These are phyloP conservation scores for Citrus medica DNA, from an alignment of 345 rosid genomes.

Conservation along the genomic window DNA sequence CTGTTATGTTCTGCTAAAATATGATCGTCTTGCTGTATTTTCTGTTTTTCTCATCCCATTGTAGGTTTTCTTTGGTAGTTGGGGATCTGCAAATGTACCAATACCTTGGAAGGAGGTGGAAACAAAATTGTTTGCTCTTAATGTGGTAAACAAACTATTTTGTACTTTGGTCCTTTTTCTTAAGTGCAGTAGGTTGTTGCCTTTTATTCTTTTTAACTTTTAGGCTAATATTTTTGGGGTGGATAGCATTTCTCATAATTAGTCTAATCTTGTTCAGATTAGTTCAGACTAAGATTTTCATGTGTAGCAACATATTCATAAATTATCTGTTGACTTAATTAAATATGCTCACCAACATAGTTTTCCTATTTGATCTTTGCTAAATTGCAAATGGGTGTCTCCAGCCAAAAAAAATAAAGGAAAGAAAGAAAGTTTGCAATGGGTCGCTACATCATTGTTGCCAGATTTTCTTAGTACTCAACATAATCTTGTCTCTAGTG, in stretches of 20 bases:
- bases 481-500: neutral
- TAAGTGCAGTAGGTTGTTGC: neutral
- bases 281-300: neutral
- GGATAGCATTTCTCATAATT: neutral
- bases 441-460: neutral
- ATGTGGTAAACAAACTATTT: conserved; percentile 53
- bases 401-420: neutral
- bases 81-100: conserved; percentile 50
- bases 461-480: neutral
- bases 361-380: neutral
- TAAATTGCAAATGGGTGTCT: neutral
- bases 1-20: neutral
- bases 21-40: conserved; percentile 8
- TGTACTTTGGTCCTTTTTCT: neutral
- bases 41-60: conserved; percentile 8
- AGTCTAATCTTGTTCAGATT: neutral
- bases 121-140: conserved; percentile 71
- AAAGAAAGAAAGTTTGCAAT: neutral
- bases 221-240: neutral
- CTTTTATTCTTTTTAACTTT: neutral
- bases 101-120: conserved; percentile 87
- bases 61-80: conserved; percentile 67
- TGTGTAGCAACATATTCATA: neutral
- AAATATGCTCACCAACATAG: neutral
- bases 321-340: no score